phyloP scores from a whole-genome alignment of 1,284 basidiomycete species.

The Mycena citricolor region DNA sequence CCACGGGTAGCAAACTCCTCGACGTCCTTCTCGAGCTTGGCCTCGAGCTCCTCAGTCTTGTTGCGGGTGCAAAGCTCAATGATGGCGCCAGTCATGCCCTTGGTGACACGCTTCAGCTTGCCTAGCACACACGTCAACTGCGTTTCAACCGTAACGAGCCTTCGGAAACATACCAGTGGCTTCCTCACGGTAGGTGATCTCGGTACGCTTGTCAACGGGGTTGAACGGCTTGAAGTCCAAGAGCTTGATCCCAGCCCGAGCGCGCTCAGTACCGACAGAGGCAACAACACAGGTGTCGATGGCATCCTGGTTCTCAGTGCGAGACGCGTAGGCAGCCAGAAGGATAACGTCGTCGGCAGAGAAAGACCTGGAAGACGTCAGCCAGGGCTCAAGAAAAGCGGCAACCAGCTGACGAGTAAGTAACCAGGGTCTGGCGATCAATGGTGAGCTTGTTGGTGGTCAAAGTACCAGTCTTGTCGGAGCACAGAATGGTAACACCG shows the following conservation, averaged over 20 bases:
- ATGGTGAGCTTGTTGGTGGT: constrained; percentile 99
- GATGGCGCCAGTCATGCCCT: constrained; percentile 99
- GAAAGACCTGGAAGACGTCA: constrained; percentile 58
- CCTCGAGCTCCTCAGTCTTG: constrained; percentile 92
- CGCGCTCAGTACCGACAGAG: constrained; percentile 69
- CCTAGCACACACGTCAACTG: constrained; percentile 39
- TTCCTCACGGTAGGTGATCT: constrained; percentile 96
- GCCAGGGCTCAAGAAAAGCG: neutral
- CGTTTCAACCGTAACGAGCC: neutral
- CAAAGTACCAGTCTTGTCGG: constrained; percentile 96
- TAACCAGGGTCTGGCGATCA: constrained; percentile 89
- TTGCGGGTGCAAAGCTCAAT: constrained; percentile 95
- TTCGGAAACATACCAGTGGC: constrained; percentile 50
- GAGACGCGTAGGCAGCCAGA: constrained; percentile 92
- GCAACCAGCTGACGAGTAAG: constrained; percentile 49
- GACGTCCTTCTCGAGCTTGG: constrained; percentile 90
- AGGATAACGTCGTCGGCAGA: constrained; percentile 89
- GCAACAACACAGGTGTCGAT: constrained; percentile 89
- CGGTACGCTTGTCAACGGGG: constrained; percentile 98
- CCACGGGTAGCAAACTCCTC: constrained; percentile 95
- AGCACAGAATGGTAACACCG: constrained; percentile 95
- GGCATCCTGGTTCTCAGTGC: constrained; percentile 98
- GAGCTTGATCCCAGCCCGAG: constrained; percentile 91
- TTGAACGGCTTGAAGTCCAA: constrained; percentile 99
- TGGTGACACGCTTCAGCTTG: constrained; percentile 96